phyloP scores from a whole-genome alignment of 2,329 filamentous ascomycete genomes.

The Monosporascus sp. region DNA sequence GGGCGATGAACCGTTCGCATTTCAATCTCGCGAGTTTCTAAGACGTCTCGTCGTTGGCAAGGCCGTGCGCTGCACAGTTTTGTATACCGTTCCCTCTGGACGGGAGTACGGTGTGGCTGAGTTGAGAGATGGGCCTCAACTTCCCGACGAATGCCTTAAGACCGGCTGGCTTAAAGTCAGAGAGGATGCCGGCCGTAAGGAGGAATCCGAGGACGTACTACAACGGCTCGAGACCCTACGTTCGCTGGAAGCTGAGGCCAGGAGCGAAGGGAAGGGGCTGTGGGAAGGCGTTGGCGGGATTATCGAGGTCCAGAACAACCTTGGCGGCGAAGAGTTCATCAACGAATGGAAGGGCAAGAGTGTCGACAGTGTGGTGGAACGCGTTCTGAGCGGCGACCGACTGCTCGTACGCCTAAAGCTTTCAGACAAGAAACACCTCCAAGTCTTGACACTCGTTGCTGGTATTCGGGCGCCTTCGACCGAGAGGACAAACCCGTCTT shows the following conservation, averaged over 20 bases:
- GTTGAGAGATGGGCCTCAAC: constrained; percentile 66
- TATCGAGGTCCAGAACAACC: constrained; percentile 76
- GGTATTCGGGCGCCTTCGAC: constrained; percentile 88
- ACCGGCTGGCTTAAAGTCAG: constrained; percentile 91
- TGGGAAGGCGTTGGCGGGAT: constrained; percentile 63
- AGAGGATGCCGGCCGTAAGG: constrained; percentile 88
- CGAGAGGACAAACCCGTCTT: constrained; percentile 72
- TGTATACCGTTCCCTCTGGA: constrained; percentile 82
- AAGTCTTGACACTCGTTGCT: constrained; percentile 83
- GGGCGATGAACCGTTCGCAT: constrained; percentile 87
- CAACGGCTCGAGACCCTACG: constrained; percentile 73
- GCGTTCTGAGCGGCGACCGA: constrained; percentile 85
- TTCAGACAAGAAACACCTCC: constrained; percentile 76
- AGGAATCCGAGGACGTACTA: constrained; percentile 72
- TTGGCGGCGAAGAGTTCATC: constrained; percentile 72
- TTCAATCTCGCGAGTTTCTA: constrained; percentile 90
- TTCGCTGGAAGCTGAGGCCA: constrained; percentile 70
- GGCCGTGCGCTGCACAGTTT: constrained; percentile 73
- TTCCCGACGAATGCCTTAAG: constrained; percentile 79
- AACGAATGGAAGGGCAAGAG: constrained; percentile 80
- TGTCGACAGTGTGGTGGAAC: constrained; percentile 82
- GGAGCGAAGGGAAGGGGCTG: constrained; percentile 71
- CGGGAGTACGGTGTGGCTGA: constrained; percentile 83
- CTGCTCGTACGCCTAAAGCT: constrained; percentile 78
- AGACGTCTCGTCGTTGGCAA: constrained; percentile 82